phyloP scores from a whole-genome alignment of 306 rosid species.

The Spatholobus suberectus region DNA sequence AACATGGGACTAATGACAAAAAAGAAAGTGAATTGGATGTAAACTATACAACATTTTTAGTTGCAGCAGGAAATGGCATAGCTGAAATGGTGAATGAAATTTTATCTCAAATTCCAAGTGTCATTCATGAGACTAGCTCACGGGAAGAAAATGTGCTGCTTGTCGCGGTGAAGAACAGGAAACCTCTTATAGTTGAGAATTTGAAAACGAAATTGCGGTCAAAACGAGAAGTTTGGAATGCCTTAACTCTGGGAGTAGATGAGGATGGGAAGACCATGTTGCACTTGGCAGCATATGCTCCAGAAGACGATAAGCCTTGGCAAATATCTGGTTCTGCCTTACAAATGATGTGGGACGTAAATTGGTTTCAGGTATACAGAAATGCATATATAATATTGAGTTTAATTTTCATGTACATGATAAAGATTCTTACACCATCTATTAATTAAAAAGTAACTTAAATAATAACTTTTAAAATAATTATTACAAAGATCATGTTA shows the following conservation, averaged over 20 bases:
- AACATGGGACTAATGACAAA: no score
- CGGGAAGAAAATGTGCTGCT: constrained; percentile 40
- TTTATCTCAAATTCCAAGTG: background rate
- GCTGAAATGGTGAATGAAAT: constrained; percentile 39
- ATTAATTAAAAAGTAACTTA: no score
- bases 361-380: constrained; percentile 52
- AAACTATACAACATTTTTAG: no score
- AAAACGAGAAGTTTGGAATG: constrained; percentile 9
- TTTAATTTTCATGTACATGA: no score
- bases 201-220: background rate
- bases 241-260: constrained; percentile 13
- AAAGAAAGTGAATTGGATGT: no score
- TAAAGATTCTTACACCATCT: no score
- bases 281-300: constrained; percentile 41
- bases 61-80: constrained; percentile 47
- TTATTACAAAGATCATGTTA: no score
- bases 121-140: constrained; percentile 29
- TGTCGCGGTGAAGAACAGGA: constrained; percentile 40
- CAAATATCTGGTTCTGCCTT: constrained; percentile 48
- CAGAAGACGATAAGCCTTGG: background rate
- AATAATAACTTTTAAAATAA: no score
- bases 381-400: no score
- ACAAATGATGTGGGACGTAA: constrained; percentile 55
- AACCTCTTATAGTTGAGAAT: constrained; percentile 19
- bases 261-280: background rate